Evolutionary conservation across 495 filamentous ascomycete genomes (phyloP).

Genomic region (Lasiosphaeris hirsuta): DNA sequence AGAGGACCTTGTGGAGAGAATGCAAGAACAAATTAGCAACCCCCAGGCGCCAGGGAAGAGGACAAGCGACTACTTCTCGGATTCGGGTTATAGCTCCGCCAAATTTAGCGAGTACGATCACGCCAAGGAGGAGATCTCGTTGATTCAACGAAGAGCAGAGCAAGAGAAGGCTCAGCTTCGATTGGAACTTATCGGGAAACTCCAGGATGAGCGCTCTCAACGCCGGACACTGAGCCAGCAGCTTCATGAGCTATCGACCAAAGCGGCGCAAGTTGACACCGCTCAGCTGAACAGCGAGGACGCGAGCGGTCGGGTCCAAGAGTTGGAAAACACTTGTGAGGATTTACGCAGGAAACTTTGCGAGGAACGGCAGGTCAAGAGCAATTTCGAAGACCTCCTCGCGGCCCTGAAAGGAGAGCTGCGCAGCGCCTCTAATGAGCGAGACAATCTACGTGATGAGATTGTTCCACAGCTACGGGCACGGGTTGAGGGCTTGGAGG

Average conservation of each 20-base stretch:
- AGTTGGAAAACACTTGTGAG: conserved; percentile 77
- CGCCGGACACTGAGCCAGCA: conserved; percentile 75
- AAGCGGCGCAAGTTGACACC: conserved; percentile 58
- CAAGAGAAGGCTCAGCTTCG: conserved; percentile 88
- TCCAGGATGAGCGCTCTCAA: conserved; percentile 77
- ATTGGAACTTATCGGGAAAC: conserved; percentile 73
- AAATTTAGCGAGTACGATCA: conserved; percentile 64
- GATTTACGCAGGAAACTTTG: conserved; percentile 73
- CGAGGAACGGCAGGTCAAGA: conserved; percentile 84
- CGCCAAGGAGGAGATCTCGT: conserved; percentile 78
- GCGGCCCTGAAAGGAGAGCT: conserved; percentile 79
- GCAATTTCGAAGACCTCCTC: conserved; percentile 90
- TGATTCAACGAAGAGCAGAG: conserved; percentile 75
- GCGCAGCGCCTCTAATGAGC: conserved; percentile 76
- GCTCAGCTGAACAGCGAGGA: conserved; percentile 45
- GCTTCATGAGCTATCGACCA: conserved; percentile 73
- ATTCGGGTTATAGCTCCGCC: conserved; percentile 84
- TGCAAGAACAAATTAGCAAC: conserved; percentile 70
- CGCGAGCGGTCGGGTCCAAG: conserved; percentile 56
- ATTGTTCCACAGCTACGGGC: conserved; percentile 70
- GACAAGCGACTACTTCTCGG: conserved; percentile 97
- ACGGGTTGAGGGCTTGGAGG: conserved; percentile 73
- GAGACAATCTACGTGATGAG: conserved; percentile 87
- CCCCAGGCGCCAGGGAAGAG: conserved; percentile 63
- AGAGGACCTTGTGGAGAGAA: conserved; percentile 84